A percentile compares a stretch with the other conserved stretches of the same genome.
Conservation (phyloP, 768 basidiomycete species). For the Mycena pura region DNA sequence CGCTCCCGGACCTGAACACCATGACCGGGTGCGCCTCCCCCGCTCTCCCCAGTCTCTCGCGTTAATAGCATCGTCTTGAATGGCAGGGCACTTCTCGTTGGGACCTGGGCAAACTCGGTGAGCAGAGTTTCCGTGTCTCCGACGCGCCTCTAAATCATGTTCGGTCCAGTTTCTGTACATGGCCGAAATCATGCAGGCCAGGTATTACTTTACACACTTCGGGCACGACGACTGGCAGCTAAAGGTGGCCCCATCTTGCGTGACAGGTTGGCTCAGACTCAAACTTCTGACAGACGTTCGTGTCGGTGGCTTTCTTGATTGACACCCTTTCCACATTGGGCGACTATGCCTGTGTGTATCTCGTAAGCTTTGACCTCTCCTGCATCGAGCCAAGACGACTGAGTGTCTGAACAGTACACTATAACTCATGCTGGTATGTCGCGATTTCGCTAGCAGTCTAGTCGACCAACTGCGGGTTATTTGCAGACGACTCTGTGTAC, state of each 20-base stretch:
- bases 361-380: conserved; percentile 12
- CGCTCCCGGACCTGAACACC: not conserved
- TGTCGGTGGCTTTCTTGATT: conserved; percentile 2
- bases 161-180: conserved; percentile 12
- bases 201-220: conserved; percentile 14
- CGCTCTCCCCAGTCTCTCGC: not conserved
- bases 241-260: conserved; percentile 6
- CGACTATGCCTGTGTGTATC: conserved; percentile 15
- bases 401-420: conserved; percentile 6
- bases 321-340: conserved; percentile 10
- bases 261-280: not conserved
- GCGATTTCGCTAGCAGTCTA: not conserved
- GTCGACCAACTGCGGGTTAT: not conserved
- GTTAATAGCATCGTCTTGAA: not conserved
- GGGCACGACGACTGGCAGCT: conserved; percentile 13
- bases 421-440: conserved; percentile 12
- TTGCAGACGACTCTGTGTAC: conserved; percentile 1
- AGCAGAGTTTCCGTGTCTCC: conserved; percentile 1
- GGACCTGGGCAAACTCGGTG: conserved; percentile 19
- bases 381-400: not conserved
- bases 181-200: conserved; percentile 11
- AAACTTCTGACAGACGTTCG: conserved; percentile 1
- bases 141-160: conserved; percentile 8
- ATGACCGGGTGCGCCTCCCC: conserved; percentile 5
- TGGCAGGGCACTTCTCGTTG: conserved; percentile 15